Evolutionary conservation across 2,329 filamentous ascomycete species (phyloP).

Genomic region (Apiospora koreana): DNA sequence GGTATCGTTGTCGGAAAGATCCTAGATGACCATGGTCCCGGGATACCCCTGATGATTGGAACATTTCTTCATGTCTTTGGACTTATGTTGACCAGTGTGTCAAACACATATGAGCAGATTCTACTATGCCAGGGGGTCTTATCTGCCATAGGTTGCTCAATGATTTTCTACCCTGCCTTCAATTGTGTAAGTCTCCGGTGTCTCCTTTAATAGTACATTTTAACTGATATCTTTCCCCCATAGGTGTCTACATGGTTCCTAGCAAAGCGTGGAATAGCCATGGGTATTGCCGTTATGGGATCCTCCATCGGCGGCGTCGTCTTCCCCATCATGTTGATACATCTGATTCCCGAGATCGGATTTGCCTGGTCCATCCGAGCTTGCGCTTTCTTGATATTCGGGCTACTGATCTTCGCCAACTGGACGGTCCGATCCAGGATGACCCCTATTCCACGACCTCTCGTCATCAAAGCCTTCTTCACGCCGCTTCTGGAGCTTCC

Average conservation of each 20-base stretch:
- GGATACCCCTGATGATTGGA: conserved; percentile 52
- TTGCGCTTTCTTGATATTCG: conserved; percentile 39
- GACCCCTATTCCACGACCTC: too few species aligned
- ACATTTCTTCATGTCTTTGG: conserved; percentile 56
- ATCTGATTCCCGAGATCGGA: conserved; percentile 49
- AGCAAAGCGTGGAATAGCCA: conserved; percentile 45
- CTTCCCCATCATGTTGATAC: conserved; percentile 59
- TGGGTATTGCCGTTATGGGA: conserved; percentile 50
- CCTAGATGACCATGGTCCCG: conserved; percentile 62
- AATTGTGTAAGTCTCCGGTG: neutral
- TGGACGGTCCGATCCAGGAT: conserved; percentile 33
- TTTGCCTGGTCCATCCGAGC: conserved; percentile 42
- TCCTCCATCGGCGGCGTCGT: conserved; percentile 52
- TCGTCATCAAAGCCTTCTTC: conserved; percentile 44
- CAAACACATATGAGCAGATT: conserved; percentile 41
- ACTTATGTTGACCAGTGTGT: conserved; percentile 61
- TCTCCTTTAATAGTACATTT: conserved; percentile 30
- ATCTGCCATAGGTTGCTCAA: conserved; percentile 34
- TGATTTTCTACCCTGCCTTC: conserved; percentile 34
- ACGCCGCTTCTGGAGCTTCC: conserved; percentile 46
- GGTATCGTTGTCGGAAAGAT: too few species aligned
- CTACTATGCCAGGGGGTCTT: conserved; percentile 39
- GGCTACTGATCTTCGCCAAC: neutral
- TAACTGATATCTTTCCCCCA: too few species aligned
- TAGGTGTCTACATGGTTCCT: conserved; percentile 43